Conservation (phyloP, 345 rosid species). For the Camelina sativa region DNA sequence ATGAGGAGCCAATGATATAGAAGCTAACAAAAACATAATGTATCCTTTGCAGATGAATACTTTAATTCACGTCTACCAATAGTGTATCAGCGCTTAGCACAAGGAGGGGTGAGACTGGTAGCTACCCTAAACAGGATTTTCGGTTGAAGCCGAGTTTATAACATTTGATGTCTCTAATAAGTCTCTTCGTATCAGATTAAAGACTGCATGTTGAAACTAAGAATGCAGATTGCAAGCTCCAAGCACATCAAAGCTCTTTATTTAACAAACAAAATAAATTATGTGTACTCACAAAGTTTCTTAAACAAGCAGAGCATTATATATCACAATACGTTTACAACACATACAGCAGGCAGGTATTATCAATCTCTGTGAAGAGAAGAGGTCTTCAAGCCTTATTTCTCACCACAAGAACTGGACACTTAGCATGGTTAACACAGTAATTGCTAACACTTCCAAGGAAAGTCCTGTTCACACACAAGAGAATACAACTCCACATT, state of each 20-base stretch:
- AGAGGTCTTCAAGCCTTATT: constrained; percentile 35
- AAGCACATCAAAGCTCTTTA: not conserved
- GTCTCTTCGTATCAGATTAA: not conserved
- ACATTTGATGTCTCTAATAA: not conserved
- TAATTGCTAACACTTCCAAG: constrained; percentile 60
- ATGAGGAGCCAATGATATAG: too few species aligned
- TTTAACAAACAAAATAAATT: constrained; percentile 20
- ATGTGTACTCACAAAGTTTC: constrained; percentile 19
- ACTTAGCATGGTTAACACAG: constrained; percentile 55
- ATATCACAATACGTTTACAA: constrained; percentile 18
- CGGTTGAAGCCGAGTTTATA: constrained; percentile 27
- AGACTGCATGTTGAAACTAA: not conserved
- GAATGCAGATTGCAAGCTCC: not conserved
- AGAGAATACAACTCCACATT: not conserved
- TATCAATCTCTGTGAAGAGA: not conserved
- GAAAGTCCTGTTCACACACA: constrained; percentile 37
- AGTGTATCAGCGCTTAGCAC: constrained; percentile 70
- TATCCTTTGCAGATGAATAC: constrained; percentile 63
- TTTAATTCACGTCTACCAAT: constrained; percentile 74
- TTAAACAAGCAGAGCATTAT: constrained; percentile 16
- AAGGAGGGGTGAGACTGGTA: constrained; percentile 84
- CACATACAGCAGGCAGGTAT: constrained; percentile 12
- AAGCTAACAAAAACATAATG: constrained; percentile 28
- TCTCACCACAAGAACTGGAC: constrained; percentile 64
- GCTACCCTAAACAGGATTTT: constrained; percentile 82